Base-by-base conservation (phyloP, 345 rosid genomes). In the Dimocarpus longan region DNA sequence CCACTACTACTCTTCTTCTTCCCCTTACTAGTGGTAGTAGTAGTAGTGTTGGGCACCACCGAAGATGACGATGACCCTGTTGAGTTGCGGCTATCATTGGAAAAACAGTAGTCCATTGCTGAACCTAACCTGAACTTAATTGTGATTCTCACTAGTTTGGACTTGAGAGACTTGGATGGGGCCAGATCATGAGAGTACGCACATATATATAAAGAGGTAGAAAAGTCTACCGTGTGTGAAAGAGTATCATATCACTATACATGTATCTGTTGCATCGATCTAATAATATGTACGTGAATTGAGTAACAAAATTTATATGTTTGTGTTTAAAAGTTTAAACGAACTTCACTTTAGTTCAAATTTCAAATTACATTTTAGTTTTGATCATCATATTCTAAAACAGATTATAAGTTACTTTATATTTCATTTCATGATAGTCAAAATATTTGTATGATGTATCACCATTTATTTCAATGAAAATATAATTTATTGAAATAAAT, bases 31-130 rank as follows among this genome's bases (percentile, higher is more conserved):
- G 42, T 71, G 44, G 9, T 60, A 21, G 50, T 60, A 16, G 39
- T 11, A 0, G 90, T 50, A 13, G 6, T 54, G 59, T 54, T 54
- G 8, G 19, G 59, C 5, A 11, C 59, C n/a, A 16, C 59, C 5
- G 59, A 54, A 54, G n/a, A 54, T 54, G 59, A 80, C 67, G 94
- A 82, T 6, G 88, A 83, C 59, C 82, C 85, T 4, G 85, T 80
- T 63, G 88, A 80, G 76, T 64, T 79, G 68, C 76, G 73, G 79
- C 81, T 80, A 32, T 67, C 15, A 67, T 80, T 12, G n/a, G 75
- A 66, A 72, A 43, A 75, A 72, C 59, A 54, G 59, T 64, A 74
- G 43, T 82, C 84, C 88, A 84, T 84, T 46, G 0, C n/a, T 15
- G 11, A 37, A 22, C 5, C 26, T n/a, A 59, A 50, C n/a, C 26